Evolutionary conservation across 2,329 filamentous ascomycete genomes (phyloP), one percentile per base, ranked within the genome.

Genomic region (Pestalotiopsis sp.): DNA sequence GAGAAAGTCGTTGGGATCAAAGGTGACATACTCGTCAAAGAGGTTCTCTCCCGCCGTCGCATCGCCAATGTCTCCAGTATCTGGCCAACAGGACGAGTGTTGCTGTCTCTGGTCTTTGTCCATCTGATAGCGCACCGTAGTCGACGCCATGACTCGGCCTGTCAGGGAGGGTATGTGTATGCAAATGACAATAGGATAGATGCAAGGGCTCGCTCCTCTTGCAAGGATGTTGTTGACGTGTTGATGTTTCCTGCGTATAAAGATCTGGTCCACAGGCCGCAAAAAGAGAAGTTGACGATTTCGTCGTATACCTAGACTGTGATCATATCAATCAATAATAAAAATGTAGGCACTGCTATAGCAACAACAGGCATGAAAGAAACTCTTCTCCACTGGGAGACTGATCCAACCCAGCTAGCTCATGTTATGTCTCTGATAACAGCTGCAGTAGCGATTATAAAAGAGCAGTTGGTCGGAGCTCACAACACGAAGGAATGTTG

Each of bases 1-100:
- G 63, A 76, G 69, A 14, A 73, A 63, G 69, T 78, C 77, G 60
- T 71, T 72, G 23, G 69, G 11, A 49, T 79, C 77, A 76, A 78
- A 79, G 74, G 73, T 77, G 65, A 78, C 61, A 64, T 74, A 79
- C 57, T 78, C 75, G 56, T 79, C 77, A 76, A 78, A 78, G 76
- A 78, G 76, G 69, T 74, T 74, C 17, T 78, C 77, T 39, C 67
- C 71, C 65, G 75, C 67, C 71, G 73, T 71, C 23, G 27, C 49
- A 62, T 36, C 31, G 60, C 66, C 72, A 6, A 75, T 70, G 70
- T 76, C 76, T 49, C 75, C 76, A 72, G 74, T 75, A 69, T 77
- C 74, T 36, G 69, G 69, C 77, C 77, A 79, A 70, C 73, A 74
- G 45, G 31, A 36, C 31, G 73, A 45, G 67, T 63, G 67, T 41